phyloP scores from a whole-genome alignment of 2,329 filamentous ascomycete genomes.

The Hymenoscyphus scutula region DNA sequence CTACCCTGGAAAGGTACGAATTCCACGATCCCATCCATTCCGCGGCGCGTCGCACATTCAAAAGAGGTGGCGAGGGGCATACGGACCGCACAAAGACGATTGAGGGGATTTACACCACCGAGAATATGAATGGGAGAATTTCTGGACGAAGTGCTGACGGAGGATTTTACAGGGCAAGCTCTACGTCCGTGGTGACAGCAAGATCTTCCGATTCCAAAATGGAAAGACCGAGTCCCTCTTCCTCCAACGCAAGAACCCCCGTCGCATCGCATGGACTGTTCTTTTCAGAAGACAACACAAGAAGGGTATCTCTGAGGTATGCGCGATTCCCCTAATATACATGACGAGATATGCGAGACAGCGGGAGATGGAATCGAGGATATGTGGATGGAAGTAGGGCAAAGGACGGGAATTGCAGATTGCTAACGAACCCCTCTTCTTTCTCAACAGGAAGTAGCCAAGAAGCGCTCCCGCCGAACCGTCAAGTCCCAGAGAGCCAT shows the following conservation, averaged over 20 bases:
- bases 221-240: constrained; percentile 99
- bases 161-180: constrained; percentile 78
- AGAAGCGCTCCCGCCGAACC: constrained; percentile 97
- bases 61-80: constrained; percentile 7
- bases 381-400: constrained; percentile 1
- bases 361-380: constrained; percentile 1
- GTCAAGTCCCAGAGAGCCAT: constrained; percentile 99
- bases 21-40: not conserved
- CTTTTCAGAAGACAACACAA: constrained; percentile 98
- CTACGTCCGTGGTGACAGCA: constrained; percentile 99
- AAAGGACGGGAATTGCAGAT: constrained; percentile 6
- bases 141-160: constrained; percentile 30
- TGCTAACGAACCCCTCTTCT: constrained; percentile 21
- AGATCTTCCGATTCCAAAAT: constrained; percentile 99
- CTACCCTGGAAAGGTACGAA: constrained; percentile 74
- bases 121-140: constrained; percentile 10
- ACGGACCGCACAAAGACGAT: constrained; percentile 14
- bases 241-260: constrained; percentile 99
- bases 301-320: constrained; percentile 99
- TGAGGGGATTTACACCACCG: not conserved
- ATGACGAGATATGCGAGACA: constrained; percentile 9
- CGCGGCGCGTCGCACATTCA: not conserved
- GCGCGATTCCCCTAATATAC: constrained; percentile 37
- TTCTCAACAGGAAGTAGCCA: constrained; percentile 84
- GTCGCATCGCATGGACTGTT: constrained; percentile 97